phyloP scores from a whole-genome alignment of 164 flowering plant genomes.

The Chimonanthus salicifolius region DNA sequence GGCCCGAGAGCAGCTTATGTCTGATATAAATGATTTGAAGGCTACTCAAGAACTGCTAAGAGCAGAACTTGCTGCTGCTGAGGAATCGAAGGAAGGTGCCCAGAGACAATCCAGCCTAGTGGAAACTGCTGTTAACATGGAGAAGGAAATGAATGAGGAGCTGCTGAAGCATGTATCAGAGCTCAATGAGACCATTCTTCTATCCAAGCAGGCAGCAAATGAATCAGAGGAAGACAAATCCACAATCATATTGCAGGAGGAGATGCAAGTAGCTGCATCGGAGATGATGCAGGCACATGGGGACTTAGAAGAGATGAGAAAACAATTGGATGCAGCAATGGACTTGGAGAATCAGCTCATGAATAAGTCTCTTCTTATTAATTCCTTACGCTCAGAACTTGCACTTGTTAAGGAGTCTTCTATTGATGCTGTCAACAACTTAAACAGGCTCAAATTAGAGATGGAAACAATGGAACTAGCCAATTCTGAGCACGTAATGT shows the following conservation, averaged over 20 bases:
- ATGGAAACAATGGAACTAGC: slow-evolving; percentile 15
- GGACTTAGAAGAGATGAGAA: slow-evolving; percentile 25
- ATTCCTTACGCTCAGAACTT: slow-evolving; percentile 32
- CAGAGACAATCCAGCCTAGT: slow-evolving; percentile 25
- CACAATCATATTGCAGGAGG: slow-evolving; percentile 26
- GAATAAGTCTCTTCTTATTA: slow-evolving; percentile 23
- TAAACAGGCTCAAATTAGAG: slow-evolving; percentile 24
- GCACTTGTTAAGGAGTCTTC: slow-evolving; percentile 26
- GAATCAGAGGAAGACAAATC: slow-evolving; percentile 34
- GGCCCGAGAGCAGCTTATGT: slow-evolving; percentile 25
- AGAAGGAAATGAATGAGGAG: slow-evolving; percentile 31
- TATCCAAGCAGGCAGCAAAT: slow-evolving; percentile 22
- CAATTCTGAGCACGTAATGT: slow-evolving; percentile 17
- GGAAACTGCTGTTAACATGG: slow-evolving; percentile 24
- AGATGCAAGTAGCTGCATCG: slow-evolving; percentile 16
- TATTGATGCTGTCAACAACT: slow-evolving; percentile 21
- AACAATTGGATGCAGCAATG: slow-evolving; percentile 20
- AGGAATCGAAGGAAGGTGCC: slow-evolving; percentile 28
- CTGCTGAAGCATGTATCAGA: slow-evolving; percentile 30
- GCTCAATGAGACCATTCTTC: slow-evolving; percentile 33
- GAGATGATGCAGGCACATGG: slow-evolving; percentile 20
- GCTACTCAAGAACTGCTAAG: slow-evolving; percentile 28
- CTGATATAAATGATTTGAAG: slow-evolving; percentile 24
- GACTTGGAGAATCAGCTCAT: slow-evolving; percentile 31
- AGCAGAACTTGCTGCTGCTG: slow-evolving; percentile 29